These are phyloP conservation scores for Colletotrichum zoysiae DNA, from an alignment of 2,329 filamentous ascomycete species.

Conservation along the genomic window DNA sequence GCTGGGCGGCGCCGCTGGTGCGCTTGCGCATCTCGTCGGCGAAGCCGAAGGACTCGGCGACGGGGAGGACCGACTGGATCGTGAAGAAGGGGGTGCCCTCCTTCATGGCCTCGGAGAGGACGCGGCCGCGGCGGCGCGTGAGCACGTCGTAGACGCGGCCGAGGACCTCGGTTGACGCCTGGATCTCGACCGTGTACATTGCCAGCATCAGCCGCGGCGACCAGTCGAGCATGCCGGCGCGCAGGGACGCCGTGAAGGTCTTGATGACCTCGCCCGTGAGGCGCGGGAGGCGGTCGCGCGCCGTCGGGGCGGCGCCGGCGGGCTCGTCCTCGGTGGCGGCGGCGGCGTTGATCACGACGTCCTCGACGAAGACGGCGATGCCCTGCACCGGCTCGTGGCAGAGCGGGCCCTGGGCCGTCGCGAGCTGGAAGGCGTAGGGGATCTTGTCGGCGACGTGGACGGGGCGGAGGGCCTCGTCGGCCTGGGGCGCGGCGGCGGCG, in stretches of 20 bases:
- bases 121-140: slow-evolving; percentile 90
- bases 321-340: slow-evolving; percentile 65
- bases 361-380: slow-evolving; percentile 90
- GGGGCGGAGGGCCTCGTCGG: slow-evolving; percentile 66
- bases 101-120: slow-evolving; percentile 91
- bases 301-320: slow-evolving; percentile 58
- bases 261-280: slow-evolving; percentile 95
- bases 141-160: slow-evolving; percentile 97
- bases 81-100: slow-evolving; percentile 98
- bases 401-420: slow-evolving; percentile 87
- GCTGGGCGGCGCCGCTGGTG: slow-evolving; percentile 89
- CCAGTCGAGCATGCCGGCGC: slow-evolving; percentile 93
- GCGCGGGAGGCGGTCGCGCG: slow-evolving; percentile 77
- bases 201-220: slow-evolving; percentile 93
- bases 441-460: slow-evolving; percentile 90
- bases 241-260: slow-evolving; percentile 85
- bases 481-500: slow-evolving; percentile 52
- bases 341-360: slow-evolving; percentile 69
- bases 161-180: slow-evolving; percentile 94
- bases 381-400: slow-evolving; percentile 96
- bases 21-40: slow-evolving; percentile 96
- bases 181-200: slow-evolving; percentile 98
- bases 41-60: slow-evolving; percentile 96
- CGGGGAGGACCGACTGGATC: slow-evolving; percentile 87
- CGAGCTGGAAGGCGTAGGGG: slow-evolving; percentile 92